Evolutionary conservation across 495 filamentous ascomycete species (phyloP).

Genomic region (Trichocladium uniseriatum): DNA sequence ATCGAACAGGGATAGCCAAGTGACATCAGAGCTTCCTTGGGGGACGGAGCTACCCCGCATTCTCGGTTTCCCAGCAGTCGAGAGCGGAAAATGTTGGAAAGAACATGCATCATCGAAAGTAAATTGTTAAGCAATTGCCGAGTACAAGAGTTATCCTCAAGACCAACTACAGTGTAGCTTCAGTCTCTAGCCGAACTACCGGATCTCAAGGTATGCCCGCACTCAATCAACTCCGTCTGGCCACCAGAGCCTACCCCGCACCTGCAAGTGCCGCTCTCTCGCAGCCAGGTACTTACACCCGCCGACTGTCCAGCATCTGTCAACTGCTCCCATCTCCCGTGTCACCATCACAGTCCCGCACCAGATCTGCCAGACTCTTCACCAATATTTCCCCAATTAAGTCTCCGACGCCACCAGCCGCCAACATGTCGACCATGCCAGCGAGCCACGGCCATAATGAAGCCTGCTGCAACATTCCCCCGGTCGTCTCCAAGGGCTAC

Average conservation of each 20-base stretch:
- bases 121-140: not conserved
- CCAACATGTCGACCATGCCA: constrained; percentile 44
- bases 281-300: constrained; percentile 3
- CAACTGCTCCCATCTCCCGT: not conserved
- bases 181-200: too few species aligned
- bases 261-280: not conserved
- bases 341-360: not conserved
- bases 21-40: constrained; percentile 16
- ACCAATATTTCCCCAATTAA: not conserved
- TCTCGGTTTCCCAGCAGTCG: not conserved
- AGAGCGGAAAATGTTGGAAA: not conserved
- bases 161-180: too few species aligned
- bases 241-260: constrained; percentile 4
- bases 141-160: not conserved
- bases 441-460: constrained; percentile 46
- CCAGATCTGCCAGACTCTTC: not conserved
- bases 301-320: constrained; percentile 8
- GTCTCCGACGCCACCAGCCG: constrained; percentile 6
- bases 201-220: constrained; percentile 12
- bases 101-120: not conserved
- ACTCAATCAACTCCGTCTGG: constrained; percentile 14
- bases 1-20: not conserved
- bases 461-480: constrained; percentile 62
- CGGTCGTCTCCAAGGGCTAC: constrained; percentile 54
- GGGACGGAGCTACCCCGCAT: constrained; percentile 19